A percentile compares a stretch with the other conserved stretches of the same genome.
Conservation (phyloP, 371 early-diverging fungal genomes). For the Apophysomyces elegans region DNA sequence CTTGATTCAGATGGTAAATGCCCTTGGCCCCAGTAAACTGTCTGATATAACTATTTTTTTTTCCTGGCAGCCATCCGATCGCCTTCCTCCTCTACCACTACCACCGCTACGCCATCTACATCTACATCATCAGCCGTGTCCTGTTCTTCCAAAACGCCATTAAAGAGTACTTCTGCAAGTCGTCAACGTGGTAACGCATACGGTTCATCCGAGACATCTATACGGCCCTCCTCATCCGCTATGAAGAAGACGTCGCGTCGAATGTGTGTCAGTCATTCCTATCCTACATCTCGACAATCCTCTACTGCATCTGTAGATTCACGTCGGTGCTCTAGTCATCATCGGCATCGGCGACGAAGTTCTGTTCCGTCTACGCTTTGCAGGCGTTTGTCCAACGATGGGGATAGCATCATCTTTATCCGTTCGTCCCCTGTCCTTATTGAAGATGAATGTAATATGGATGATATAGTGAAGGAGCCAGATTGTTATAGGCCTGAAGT, state of each 20-base stretch:
- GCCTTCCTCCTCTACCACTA: background rate
- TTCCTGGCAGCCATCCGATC: background rate
- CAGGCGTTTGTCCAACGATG: constrained; percentile 31
- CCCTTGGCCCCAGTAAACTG: constrained; percentile 6
- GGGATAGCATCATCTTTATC: constrained; percentile 37
- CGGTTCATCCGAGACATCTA: constrained; percentile 14
- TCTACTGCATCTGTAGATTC: constrained; percentile 19
- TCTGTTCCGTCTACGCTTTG: constrained; percentile 22
- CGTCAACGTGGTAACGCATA: constrained; percentile 9
- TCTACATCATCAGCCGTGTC: constrained; percentile 15
- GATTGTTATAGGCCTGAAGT: constrained; percentile 49
- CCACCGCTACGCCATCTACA: background rate
- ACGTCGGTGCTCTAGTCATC: constrained; percentile 17
- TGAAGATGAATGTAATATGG: constrained; percentile 37
- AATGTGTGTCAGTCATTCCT: constrained; percentile 9
- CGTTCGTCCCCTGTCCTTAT: constrained; percentile 33
- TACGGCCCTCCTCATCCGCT: background rate
- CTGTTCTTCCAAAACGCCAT: constrained; percentile 19
- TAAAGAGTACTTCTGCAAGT: constrained; percentile 13
- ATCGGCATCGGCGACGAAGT: constrained; percentile 15
- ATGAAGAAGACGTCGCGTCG: background rate
- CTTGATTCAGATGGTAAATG: constrained; percentile 26
- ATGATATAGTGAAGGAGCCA: constrained; percentile 48
- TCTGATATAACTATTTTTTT: background rate
- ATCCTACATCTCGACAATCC: constrained; percentile 21